A percentile compares a stretch with the other conserved stretches of the same genome.
These are phyloP conservation scores for Aureobasidium vineae DNA, from an alignment of 2,329 filamentous ascomycete species.

Conservation along the genomic window DNA sequence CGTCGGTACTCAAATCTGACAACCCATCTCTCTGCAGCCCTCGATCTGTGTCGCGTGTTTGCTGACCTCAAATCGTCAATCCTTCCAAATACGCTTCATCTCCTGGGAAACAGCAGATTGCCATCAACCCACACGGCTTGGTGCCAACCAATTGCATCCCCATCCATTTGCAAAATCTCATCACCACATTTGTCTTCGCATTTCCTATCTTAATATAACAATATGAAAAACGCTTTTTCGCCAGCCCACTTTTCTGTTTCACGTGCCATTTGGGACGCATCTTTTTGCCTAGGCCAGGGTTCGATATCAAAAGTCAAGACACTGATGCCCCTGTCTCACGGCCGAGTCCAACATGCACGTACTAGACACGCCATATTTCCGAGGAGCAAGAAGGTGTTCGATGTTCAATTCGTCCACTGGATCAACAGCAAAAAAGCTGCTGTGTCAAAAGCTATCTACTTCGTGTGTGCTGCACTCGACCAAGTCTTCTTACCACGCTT, in stretches of 20 bases:
- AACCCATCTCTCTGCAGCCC: neutral
- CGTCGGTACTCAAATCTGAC: neutral
- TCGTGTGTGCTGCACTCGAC: conserved; percentile 11
- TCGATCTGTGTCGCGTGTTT: neutral
- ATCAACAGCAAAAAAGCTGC: conserved; percentile 1
- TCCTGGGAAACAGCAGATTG: neutral
- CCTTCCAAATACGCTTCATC: neutral
- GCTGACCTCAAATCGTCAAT: neutral
- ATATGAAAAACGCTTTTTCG: neutral
- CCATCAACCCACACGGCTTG: conserved; percentile 10
- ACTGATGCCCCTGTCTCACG: neutral
- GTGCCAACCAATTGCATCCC: neutral
- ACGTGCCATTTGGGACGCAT: neutral
- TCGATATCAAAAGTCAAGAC: neutral
- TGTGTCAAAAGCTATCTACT: neutral
- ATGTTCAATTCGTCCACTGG: neutral
- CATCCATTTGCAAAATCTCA: conserved; percentile 3
- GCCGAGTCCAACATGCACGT: neutral
- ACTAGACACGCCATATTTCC: neutral
- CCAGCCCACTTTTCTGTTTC: conserved; percentile 18
- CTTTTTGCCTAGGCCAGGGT: neutral
- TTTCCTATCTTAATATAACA: conserved; percentile 15
- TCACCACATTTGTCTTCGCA: conserved; percentile 10
- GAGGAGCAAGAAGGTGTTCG: neutral
- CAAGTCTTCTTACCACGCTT: conserved; percentile 16